Evolutionary conservation across 2,329 filamentous ascomycete species (phyloP).

Genomic region (Hirsutella minnesotensis): DNA sequence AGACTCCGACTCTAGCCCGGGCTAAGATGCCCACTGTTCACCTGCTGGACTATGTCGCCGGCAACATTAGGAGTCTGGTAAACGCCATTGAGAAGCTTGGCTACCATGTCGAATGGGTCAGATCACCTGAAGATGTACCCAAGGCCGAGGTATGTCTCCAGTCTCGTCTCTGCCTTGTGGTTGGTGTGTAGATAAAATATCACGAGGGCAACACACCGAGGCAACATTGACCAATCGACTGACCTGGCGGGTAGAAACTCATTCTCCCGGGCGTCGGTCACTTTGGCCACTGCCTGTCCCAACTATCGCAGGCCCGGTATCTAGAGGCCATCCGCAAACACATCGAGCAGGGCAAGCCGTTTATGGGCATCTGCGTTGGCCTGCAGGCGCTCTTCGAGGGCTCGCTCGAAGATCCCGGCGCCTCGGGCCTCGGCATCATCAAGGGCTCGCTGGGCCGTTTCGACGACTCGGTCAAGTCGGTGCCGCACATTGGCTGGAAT

Average conservation of each 20-base stretch:
- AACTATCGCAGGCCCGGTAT: slow-evolving; percentile 73
- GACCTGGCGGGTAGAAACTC: slow-evolving; percentile 51
- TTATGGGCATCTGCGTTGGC: slow-evolving; percentile 96
- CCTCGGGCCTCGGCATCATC: slow-evolving; percentile 66
- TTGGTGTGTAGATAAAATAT: no score
- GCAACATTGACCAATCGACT: no score
- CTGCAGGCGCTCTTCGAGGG: slow-evolving; percentile 81
- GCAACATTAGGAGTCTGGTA: slow-evolving; percentile 88
- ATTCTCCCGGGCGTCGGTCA: slow-evolving; percentile 95
- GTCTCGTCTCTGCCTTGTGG: neutral
- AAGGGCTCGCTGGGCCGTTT: slow-evolving; percentile 64
- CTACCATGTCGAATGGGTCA: slow-evolving; percentile 87
- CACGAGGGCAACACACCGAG: no score
- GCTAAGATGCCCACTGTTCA: slow-evolving; percentile 63
- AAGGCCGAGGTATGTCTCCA: slow-evolving; percentile 57
- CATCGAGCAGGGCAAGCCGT: slow-evolving; percentile 84
- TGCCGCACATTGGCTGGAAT: slow-evolving; percentile 99
- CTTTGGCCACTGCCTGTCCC: slow-evolving; percentile 88
- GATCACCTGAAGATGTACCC: slow-evolving; percentile 68
- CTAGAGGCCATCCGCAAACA: slow-evolving; percentile 71
- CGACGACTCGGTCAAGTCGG: slow-evolving; percentile 65
- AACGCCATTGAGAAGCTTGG: slow-evolving; percentile 97
- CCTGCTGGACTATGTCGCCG: slow-evolving; percentile 80
- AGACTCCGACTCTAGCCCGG: neutral
- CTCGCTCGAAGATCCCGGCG: slow-evolving; percentile 64